phyloP scores from a whole-genome alignment of 164 flowering plant genomes.

The Echeveria elegans region DNA sequence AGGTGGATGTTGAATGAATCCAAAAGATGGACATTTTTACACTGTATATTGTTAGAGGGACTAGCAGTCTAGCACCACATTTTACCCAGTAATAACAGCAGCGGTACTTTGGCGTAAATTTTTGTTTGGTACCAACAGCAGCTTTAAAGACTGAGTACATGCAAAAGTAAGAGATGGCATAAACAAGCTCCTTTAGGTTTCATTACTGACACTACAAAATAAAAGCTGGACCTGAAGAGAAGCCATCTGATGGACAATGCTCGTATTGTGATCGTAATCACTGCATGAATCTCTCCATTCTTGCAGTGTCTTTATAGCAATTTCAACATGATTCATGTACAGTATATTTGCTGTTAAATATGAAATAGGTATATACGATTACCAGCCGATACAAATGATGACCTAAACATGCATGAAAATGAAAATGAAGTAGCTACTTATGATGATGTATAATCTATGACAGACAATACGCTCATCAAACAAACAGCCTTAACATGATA shows the following conservation, averaged over 20 bases:
- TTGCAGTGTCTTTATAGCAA: slow-evolving; percentile 1
- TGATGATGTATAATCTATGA: background rate
- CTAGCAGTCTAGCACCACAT: no score
- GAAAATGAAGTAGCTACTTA: background rate
- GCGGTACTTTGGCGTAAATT: no score
- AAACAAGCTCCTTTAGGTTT: background rate
- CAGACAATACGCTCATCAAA: background rate
- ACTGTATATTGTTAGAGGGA: background rate
- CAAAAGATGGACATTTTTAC: background rate
- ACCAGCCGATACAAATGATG: background rate
- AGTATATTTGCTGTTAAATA: slow-evolving; percentile 5
- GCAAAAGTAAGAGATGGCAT: background rate
- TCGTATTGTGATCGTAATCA: background rate
- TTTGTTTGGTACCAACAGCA: background rate
- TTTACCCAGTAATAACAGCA: no score
- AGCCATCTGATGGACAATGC: background rate
- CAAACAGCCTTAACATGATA: background rate
- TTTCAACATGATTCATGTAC: slow-evolving; percentile 8
- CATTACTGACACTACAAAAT: background rate
- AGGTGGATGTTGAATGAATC: background rate
- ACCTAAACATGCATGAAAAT: background rate
- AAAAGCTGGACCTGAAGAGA: background rate
- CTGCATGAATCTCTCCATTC: slow-evolving; percentile 6
- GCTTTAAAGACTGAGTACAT: background rate
- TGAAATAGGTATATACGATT: background rate